Conservation (phyloP, 2,329 filamentous ascomycete genomes). For the Cercospora nicotianae region DNA sequence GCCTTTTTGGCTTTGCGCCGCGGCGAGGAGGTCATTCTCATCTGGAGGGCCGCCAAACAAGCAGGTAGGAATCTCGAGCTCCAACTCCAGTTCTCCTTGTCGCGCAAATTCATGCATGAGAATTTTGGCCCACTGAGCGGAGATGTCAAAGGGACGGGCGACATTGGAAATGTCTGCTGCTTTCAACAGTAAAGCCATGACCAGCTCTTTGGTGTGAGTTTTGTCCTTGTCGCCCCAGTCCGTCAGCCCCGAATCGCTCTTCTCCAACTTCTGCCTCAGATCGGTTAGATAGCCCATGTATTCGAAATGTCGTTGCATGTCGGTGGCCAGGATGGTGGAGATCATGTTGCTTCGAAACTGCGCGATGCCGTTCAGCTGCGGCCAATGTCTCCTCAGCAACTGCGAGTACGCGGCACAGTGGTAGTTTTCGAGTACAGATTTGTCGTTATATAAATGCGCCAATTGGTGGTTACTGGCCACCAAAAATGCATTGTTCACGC, state of each 20-base stretch:
- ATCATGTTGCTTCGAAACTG: conserved; percentile 90
- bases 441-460: conserved; percentile 94
- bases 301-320: conserved; percentile 96
- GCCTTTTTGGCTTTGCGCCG: conserved; percentile 84
- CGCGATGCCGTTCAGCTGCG: conserved; percentile 71
- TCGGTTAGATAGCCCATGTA: conserved; percentile 90
- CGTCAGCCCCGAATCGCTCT: conserved; percentile 62
- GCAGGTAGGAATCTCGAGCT: conserved; percentile 83
- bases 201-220: conserved; percentile 73
- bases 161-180: conserved; percentile 99
- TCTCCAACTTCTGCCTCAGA: conserved; percentile 73
- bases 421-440: conserved; percentile 93
- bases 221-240: conserved; percentile 75
- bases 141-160: conserved; percentile 78
- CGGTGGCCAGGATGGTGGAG: conserved; percentile 93
- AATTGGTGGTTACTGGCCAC: conserved; percentile 88
- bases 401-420: conserved; percentile 97
- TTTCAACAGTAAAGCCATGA: conserved; percentile 93
- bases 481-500: conserved; percentile 96
- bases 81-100: conserved; percentile 86
- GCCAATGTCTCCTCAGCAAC: conserved; percentile 91
- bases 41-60: conserved; percentile 77
- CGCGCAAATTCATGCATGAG: conserved; percentile 94
- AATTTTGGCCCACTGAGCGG: conserved; percentile 85
- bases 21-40: conserved; percentile 76